A percentile compares a stretch with the other conserved stretches of the same genome.
These are phyloP conservation scores for Conticribra guillardii DNA, from an alignment of 108 stramenopile genomes.

Conservation along the genomic window DNA sequence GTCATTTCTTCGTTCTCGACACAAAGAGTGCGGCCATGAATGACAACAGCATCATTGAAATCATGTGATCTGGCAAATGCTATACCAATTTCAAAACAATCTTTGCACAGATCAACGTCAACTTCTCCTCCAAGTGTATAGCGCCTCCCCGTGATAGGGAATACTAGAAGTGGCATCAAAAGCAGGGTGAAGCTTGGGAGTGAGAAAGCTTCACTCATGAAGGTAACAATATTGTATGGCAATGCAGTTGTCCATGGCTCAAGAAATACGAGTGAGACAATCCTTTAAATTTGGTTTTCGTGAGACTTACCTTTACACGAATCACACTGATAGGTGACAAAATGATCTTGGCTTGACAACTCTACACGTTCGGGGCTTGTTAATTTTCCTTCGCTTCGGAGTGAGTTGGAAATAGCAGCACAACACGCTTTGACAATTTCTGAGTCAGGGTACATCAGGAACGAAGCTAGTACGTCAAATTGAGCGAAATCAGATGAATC, in stretches of 20 bases:
- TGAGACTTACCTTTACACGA: conserved; percentile 45
- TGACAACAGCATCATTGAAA: conserved; percentile 47
- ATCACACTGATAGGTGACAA: conserved; percentile 71
- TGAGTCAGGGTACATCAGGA: conserved; percentile 14
- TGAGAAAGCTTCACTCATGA: background rate
- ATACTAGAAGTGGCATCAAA: conserved; percentile 4
- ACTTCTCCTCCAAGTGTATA: conserved; percentile 68
- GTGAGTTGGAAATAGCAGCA: conserved; percentile 14
- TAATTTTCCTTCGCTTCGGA: conserved; percentile 1
- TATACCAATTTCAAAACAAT: conserved; percentile 58
- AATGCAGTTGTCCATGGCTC: too few species aligned
- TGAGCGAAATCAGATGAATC: conserved; percentile 37
- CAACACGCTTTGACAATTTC: conserved; percentile 47
- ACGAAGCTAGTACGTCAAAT: conserved; percentile 36
- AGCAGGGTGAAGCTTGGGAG: background rate
- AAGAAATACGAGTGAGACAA: too few species aligned
- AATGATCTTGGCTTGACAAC: conserved; percentile 12
- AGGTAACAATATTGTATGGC: too few species aligned
- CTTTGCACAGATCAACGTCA: conserved; percentile 68
- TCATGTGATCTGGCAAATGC: conserved; percentile 54
- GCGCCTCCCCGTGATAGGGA: conserved; percentile 65
- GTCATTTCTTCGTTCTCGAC: conserved; percentile 53
- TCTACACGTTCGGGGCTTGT: background rate
- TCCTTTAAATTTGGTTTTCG: background rate
- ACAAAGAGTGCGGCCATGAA: conserved; percentile 57